phyloP scores from a whole-genome alignment of 108 stramenopile genomes.

The Pseudonitzschia multistriata region DNA sequence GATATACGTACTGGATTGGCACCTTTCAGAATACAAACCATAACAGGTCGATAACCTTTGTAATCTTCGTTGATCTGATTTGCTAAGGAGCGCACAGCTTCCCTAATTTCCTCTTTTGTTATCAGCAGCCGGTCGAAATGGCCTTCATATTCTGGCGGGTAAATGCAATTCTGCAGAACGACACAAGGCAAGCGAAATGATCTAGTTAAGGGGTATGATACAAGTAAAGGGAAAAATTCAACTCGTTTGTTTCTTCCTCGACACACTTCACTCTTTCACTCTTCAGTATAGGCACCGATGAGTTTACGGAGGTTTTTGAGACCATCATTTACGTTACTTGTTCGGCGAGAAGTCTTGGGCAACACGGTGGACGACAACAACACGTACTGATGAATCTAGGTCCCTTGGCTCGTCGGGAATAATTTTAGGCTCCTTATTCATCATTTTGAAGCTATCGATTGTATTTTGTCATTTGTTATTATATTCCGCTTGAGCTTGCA shows the following conservation, averaged over 20 bases:
- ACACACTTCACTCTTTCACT: too few species aligned
- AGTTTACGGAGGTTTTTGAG: too few species aligned
- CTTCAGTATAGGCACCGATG: too few species aligned
- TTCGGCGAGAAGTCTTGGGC: too few species aligned
- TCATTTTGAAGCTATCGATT: too few species aligned
- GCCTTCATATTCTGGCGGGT: conserved; percentile 61
- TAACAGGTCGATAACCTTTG: conserved; percentile 50
- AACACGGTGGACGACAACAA: too few species aligned
- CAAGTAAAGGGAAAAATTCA: background rate
- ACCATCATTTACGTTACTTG: too few species aligned
- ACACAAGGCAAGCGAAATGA: too few species aligned
- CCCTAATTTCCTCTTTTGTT: conserved; percentile 31
- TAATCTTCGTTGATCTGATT: conserved; percentile 45
- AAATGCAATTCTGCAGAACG: conserved; percentile 22
- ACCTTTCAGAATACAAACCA: conserved; percentile 61
- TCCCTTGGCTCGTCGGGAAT: conserved; percentile 27
- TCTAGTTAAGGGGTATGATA: too few species aligned
- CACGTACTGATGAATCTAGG: conserved; percentile 9
- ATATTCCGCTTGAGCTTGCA: too few species aligned
- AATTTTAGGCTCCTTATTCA: conserved; percentile 7
- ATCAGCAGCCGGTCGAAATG: conserved; percentile 52
- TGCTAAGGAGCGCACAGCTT: conserved; percentile 35
- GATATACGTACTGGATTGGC: conserved; percentile 34
- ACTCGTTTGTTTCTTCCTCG: too few species aligned
- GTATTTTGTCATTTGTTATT: too few species aligned